Base-by-base conservation (phyloP, 2,329 filamentous ascomycete species). In the Gnomoniopsis smithogilvyi region DNA sequence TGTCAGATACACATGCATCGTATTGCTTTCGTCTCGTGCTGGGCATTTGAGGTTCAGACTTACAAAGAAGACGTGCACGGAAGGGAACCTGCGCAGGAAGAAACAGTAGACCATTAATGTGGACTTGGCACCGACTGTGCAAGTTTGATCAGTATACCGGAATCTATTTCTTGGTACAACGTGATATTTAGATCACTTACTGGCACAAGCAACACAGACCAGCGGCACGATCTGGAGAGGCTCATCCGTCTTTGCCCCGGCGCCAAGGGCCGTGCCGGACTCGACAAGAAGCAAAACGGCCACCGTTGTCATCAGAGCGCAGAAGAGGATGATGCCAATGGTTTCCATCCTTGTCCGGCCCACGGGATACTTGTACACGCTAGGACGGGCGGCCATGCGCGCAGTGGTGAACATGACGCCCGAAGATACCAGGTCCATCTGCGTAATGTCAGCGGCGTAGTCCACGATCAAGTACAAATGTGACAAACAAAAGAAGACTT, bases 281-380 rank as follows among this genome's bases (percentile, higher is more conserved):
- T 86, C 81, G 58, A 82, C 80, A 51, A 85, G 79, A 30, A 88
- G 73, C 65, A 87, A 81, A 30, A 87, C 82, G 51, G 85, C 83
- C 3, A 87, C 84, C 0, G 84, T 87, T 2, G 85, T 86, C 83
- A 88, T 87, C 60, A 88, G 74, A 47, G 84, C 83, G 63, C 84
- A 86, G 69, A 88, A 88, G 49, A 88, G 78, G 65, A 88, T 84
- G 62, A 88, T 84, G 30, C 84, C 85, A 59, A 87, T 78, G 2
- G 85, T 86, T 71, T 88, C 85, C 56, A 87, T 81, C 58, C 85
- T 78, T 4, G 79, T 86, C 8, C 85, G 80, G 46, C 83, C 85
- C 26, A 87, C 84, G 19, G 84, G 84, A 64, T 84, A 87, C 67
- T 84, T 85, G 71, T 85, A 83, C 7, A 85, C 73, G 66, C 83